These are phyloP conservation scores for Euphorbia corollata DNA, from an alignment of 441 rosid species.

Conservation along the genomic window DNA sequence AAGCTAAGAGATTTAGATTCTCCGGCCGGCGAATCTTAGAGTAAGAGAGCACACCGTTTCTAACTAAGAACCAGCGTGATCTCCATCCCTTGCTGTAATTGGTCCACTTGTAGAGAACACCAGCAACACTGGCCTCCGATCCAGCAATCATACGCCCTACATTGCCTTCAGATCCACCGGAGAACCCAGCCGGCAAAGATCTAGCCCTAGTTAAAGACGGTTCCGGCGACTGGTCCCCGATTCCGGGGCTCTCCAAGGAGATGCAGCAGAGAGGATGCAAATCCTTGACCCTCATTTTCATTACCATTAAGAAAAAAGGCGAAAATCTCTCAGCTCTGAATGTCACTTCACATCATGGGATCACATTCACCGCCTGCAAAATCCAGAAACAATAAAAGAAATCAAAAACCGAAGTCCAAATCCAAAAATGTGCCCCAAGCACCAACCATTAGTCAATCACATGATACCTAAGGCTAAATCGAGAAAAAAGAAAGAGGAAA, in stretches of 20 bases:
- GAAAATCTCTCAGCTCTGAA: slow-evolving; percentile 3
- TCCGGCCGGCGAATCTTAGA: slow-evolving; percentile 74
- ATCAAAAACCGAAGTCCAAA: background rate
- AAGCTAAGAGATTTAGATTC: slow-evolving; percentile 39
- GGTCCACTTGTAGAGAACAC: slow-evolving; percentile 88
- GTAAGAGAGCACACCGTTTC: slow-evolving; percentile 72
- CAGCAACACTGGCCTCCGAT: slow-evolving; percentile 67
- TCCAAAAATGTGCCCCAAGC: background rate
- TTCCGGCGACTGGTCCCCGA: slow-evolving; percentile 55
- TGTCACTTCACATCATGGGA: slow-evolving; percentile 14
- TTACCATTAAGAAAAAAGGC: slow-evolving; percentile 12
- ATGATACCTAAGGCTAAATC: background rate
- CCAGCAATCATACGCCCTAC: slow-evolving; percentile 28
- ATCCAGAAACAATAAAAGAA: background rate
- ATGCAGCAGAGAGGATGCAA: slow-evolving; percentile 89
- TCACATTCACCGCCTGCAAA: slow-evolving; percentile 10
- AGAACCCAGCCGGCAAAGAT: slow-evolving; percentile 52
- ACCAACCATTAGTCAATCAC: background rate
- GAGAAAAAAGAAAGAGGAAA: background rate
- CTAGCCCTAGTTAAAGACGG: slow-evolving; percentile 46
- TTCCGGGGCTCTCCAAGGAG: slow-evolving; percentile 58
- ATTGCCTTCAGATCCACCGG: slow-evolving; percentile 41
- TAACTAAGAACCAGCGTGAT: slow-evolving; percentile 85
- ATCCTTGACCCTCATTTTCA: slow-evolving; percentile 85
- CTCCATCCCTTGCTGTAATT: slow-evolving; percentile 99